A percentile compares a stretch with the other conserved stretches of the same genome.
phyloP scores from a whole-genome alignment of 129 eudicot genomes.

The Calendula officinalis region DNA sequence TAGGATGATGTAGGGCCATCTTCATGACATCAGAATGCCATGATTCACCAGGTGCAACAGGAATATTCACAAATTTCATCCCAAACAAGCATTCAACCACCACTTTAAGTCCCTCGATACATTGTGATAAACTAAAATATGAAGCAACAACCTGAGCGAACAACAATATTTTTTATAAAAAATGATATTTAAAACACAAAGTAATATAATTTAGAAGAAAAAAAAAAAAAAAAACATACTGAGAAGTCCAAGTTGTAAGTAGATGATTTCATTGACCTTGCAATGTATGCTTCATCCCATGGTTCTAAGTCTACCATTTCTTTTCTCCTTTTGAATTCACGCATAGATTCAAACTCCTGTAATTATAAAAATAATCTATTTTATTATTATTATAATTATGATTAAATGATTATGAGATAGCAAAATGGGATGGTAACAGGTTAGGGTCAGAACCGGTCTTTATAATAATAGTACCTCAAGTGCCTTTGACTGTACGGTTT shows the following conservation, averaged over 20 bases:
- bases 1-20: slow-evolving; percentile 79
- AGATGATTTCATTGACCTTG: slow-evolving; percentile 79
- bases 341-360: slow-evolving; percentile 71
- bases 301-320: slow-evolving; percentile 63
- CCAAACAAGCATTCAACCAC: slow-evolving; percentile 79
- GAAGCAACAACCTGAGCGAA: slow-evolving; percentile 66
- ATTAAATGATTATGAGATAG: background rate
- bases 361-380: slow-evolving; percentile 13
- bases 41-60: slow-evolving; percentile 86
- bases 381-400: background rate
- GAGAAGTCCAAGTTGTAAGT: slow-evolving; percentile 56
- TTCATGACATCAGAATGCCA: slow-evolving; percentile 97
- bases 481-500: slow-evolving; percentile 73
- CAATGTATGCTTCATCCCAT: slow-evolving; percentile 86
- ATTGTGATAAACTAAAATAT: slow-evolving; percentile 72
- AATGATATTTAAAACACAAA: background rate
- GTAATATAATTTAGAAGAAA: background rate
- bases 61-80: slow-evolving; percentile 49
- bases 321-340: slow-evolving; percentile 56
- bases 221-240: slow-evolving; percentile 39
- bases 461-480: slow-evolving; percentile 57
- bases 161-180: background rate
- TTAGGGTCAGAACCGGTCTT: background rate
- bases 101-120: slow-evolving; percentile 85
- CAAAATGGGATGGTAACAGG: slow-evolving; percentile 8